Evolutionary conservation across 75 land plant species (phyloP), one percentile per base, ranked within the genome.

Genomic region (Picea sitchensis): DNA sequence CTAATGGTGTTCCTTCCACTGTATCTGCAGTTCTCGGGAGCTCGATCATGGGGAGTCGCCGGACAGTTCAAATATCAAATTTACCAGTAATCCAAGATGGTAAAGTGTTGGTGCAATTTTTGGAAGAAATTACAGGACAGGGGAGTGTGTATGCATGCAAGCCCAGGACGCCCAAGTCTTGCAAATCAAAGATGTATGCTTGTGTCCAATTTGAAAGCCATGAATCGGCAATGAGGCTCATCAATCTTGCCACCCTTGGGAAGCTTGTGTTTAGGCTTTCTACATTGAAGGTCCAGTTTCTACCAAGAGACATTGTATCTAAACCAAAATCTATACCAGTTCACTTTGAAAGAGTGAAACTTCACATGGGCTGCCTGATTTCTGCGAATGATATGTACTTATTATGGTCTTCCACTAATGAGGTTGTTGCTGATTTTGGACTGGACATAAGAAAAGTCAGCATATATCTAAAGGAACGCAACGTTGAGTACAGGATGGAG

Each of bases 151-250:
- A 75, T 73, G 83, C 82, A 11, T 41, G 85, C 17, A 83, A 88
- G 61, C 15, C 89, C 38, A 80, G 81, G 47, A 30, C 64, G 44
- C 58, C 63, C 31, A 60, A 67, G 7, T 78, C 79, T 38, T 15
- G 58, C 18, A 67, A 67, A 51, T 62, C 86, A 3, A 84, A 51
- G 61, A 80, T 78, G 26, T 81, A 36, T 81, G 94, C 86, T 54
- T 73, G 84, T 38, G 94, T 94, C 31, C 92, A 92, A 57, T 94
- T 96, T 77, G 78, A 78, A 6, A 62, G 54, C 7, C 62, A 20
- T 4, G 54, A 26, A 41, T 18, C 56, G 72, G 91, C 91, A 62
- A 80, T 82, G 30, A 5, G 1, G 2, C 89, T 91, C 3, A 68
- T 69, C 18, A 4, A 4, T 1, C 31, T 84, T 60, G 85, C 86